Evolutionary conservation across 1,139 yeast species (phyloP), one percentile per base, ranked within the genome.

Genomic region (Taiozyma onychis): DNA sequence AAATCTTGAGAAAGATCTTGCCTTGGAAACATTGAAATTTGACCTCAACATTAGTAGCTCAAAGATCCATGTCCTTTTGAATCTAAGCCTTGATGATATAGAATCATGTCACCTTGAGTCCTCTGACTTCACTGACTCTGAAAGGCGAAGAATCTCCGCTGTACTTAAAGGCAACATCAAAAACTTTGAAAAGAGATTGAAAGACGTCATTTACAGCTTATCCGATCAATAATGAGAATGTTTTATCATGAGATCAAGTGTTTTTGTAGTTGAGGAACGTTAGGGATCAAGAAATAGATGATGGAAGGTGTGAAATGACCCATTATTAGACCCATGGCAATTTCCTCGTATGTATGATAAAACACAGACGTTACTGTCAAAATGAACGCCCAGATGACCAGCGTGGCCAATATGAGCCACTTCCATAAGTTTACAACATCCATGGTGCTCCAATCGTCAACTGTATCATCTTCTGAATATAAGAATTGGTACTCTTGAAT

Each of bases 321-420:
- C 53, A 77, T 65, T 0, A 65, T 11, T 13, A 80, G 60, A 0
- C 89, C 90, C 2, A 74, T 62, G 1, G 78, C 46, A 54, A 82
- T 81, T 60, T 85, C 91, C 3, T 66, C 41, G 1, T 76, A 47
- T 0, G 88, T 81, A 61, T 85, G 91, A 62, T 80, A 85, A 57
- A 83, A 84, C 1, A 80, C 57, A 4, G 85, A 72, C 0, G 91
- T 85, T 6, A 83, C 67, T 8, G 69, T 48, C 47, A 74, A 73
- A 61, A 81, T 69, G n/a, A 65, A 51, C 39, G 66, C 65, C 85
- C 85, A 80, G 11, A 73, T 56, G 2, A 53, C 30, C 16, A 74
- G 51, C 1, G 61, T 57, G 9, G 53, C 30, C 3, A 62, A 6
- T 2, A 53, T 50, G 1, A 52, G 16, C 43, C 51, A 52, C 49